Percentiles rank a stretch among this genome's conserved stretches.
phyloP scores from a whole-genome alignment of 805 yeast species.

The Ogataea angusta region DNA sequence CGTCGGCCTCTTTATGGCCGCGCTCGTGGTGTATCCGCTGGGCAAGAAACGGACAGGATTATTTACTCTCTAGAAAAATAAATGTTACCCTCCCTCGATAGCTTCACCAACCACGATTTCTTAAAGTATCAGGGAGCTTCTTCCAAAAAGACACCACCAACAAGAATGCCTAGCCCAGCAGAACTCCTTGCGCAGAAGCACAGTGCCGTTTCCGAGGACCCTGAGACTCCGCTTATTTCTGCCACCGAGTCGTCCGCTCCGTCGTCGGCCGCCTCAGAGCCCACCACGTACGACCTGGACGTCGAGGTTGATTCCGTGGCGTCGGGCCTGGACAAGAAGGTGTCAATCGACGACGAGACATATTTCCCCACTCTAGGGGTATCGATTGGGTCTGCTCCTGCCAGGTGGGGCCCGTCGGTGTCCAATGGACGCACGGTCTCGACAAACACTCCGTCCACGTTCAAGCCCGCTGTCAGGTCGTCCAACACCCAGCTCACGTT shows the following conservation, averaged over 20 bases:
- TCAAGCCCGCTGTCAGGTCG: slow-evolving; percentile 46
- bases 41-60: slow-evolving; percentile 88
- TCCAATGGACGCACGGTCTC: slow-evolving; percentile 17
- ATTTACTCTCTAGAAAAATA: slow-evolving; percentile 56
- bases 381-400: slow-evolving; percentile 35
- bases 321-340: slow-evolving; percentile 21
- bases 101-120: slow-evolving; percentile 2
- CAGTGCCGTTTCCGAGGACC: slow-evolving; percentile 22
- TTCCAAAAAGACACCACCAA: neutral
- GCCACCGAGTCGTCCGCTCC: slow-evolving; percentile 18
- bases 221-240: slow-evolving; percentile 15
- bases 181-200: slow-evolving; percentile 38
- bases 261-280: slow-evolving; percentile 17
- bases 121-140: slow-evolving; percentile 2
- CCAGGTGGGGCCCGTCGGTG: slow-evolving; percentile 41
- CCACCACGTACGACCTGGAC: slow-evolving; percentile 15
- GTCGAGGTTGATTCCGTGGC: slow-evolving; percentile 11
- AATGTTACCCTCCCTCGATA: slow-evolving; percentile 9
- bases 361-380: slow-evolving; percentile 69
- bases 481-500: slow-evolving; percentile 75
- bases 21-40: slow-evolving; percentile 85
- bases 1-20: slow-evolving; percentile 89
- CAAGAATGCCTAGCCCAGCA: slow-evolving; percentile 38
- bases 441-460: slow-evolving; percentile 17
- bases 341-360: slow-evolving; percentile 44